Conservation (phyloP, 2,329 filamentous ascomycete species). For the Penicillium sp. region DNA sequence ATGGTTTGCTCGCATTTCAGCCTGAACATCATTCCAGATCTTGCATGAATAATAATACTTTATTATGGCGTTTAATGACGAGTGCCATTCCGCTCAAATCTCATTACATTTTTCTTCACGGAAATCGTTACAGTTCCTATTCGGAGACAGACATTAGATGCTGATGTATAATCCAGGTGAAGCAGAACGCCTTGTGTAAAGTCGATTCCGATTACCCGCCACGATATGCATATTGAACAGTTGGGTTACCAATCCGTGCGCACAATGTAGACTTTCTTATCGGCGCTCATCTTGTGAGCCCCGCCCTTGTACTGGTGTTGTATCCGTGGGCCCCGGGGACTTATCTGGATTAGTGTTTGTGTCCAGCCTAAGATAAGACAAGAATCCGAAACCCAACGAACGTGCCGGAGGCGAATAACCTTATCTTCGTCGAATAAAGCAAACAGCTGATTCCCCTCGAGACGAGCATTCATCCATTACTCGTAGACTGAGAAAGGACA, state of each 20-base stretch:
- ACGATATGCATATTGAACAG: not conserved
- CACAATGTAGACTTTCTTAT: not conserved
- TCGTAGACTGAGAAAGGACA: not conserved
- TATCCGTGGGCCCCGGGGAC: not conserved
- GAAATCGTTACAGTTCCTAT: not conserved
- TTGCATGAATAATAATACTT: not conserved
- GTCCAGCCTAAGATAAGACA: constrained; percentile 3
- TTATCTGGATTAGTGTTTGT: not conserved
- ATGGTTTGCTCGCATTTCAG: constrained; percentile 7
- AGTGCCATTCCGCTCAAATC: not conserved
- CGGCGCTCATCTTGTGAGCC: not conserved
- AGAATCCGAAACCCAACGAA: not conserved
- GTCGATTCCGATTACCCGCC: not conserved
- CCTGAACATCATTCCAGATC: not conserved
- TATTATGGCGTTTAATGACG: not conserved
- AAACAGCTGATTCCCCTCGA: not conserved
- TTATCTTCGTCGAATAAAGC: constrained; percentile 8
- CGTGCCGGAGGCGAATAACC: constrained; percentile 2
- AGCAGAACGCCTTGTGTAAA: not conserved
- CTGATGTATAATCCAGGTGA: not conserved
- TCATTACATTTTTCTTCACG: not conserved
- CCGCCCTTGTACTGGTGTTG: not conserved
- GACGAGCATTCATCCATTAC: not conserved
- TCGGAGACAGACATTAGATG: not conserved
- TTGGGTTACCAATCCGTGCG: not conserved